Base-by-base conservation (phyloP, 2,329 filamentous ascomycete genomes). In the Diaporthe ilicicola region DNA sequence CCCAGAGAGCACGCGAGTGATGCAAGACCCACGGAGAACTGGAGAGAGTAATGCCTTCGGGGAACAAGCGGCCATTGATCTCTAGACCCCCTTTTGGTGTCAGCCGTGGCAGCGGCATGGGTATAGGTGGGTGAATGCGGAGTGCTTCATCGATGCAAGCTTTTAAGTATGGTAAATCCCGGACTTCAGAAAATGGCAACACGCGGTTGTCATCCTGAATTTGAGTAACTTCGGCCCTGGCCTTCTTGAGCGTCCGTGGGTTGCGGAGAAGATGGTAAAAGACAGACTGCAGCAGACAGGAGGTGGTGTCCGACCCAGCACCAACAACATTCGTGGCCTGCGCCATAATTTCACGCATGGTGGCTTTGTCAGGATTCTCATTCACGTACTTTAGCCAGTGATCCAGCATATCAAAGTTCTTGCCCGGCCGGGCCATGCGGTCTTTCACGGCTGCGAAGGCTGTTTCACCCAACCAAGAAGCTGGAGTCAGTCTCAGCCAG, bases 11-110 rank as follows among this genome's bases (percentile, higher is more conserved):
- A 10, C 65, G 76, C 15, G 76, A 77, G 27, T 71, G 68, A 17
- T 80, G 78, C 8, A 80, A 75, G 3, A 77, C 74, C 75, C 75
- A 75, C 19, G 70, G 56, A 61, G 74, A 75, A 9, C 76, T 62
- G 4, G 75, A 77, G 7, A 77, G 48, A 4, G 75, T 75, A 2
- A 77, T 81, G 1, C 78, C 76, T n/a, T 74, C 74, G 0, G 77
- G 75, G 27, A 81, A 74, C 15, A 66, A 73, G 34, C 74, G 70
- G 24, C 73, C 76, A 8, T 75, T 76, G 8, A 81, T 73, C 6
- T 59, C 73, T 13, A 77, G 44, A 3, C 79, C 79, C 6, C 73
- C 76, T 13, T 68, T 56, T 8, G 70, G 70, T 3, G 64, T 51
- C 6, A 72, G 39, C 9, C 70, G 65, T 34, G 68, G 66, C 8